These are phyloP conservation scores for Warburgia ugandensis DNA, from an alignment of 164 flowering plant genomes.

Conservation along the genomic window DNA sequence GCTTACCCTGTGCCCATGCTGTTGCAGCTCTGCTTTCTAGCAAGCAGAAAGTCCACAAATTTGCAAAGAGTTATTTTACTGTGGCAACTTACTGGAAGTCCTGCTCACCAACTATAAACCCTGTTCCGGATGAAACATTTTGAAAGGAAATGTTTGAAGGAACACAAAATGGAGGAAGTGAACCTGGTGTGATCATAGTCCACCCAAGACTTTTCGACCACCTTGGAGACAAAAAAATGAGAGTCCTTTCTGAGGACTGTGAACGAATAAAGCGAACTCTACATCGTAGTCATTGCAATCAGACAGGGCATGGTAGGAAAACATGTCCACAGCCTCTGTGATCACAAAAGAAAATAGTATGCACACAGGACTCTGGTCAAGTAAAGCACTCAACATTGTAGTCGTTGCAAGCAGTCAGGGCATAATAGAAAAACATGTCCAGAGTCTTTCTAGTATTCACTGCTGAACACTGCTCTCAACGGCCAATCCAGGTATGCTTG, in stretches of 20 bases:
- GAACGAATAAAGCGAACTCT: conserved; percentile 36
- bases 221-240: conserved; percentile 34
- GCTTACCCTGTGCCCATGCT: conserved; percentile 40
- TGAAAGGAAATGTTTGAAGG: conserved; percentile 31
- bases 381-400: no score
- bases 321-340: no score
- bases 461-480: no score
- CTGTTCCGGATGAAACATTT: conserved; percentile 33
- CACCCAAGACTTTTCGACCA: conserved; percentile 36
- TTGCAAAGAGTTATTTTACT: conserved; percentile 38
- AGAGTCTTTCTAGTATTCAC: no score
- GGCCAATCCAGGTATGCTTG: no score
- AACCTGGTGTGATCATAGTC: conserved; percentile 20
- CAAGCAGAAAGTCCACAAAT: conserved; percentile 34
- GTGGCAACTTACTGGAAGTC: conserved; percentile 35
- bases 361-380: no score
- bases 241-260: conserved; percentile 31
- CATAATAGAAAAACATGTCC: no score
- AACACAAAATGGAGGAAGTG: conserved; percentile 15
- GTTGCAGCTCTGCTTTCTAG: conserved; percentile 39
- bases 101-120: conserved; percentile 36
- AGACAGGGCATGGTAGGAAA: conserved; percentile 39
- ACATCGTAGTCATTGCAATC: conserved; percentile 41
- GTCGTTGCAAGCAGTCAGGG: no score
- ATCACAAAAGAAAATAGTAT: no score